phyloP scores from a whole-genome alignment of 1,284 basidiomycete genomes.

The Coriolopsis trogii region DNA sequence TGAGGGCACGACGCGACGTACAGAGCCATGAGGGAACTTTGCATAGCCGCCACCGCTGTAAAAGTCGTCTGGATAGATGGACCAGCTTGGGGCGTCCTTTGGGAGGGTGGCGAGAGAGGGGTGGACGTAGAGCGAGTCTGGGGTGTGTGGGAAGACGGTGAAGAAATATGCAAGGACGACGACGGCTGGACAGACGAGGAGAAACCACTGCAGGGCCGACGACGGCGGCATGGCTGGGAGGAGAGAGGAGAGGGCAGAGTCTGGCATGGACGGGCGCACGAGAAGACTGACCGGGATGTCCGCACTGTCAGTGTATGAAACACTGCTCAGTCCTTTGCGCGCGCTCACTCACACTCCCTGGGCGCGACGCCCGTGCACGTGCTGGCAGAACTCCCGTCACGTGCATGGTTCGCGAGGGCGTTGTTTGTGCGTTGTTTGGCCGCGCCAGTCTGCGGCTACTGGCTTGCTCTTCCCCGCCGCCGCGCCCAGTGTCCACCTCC shows the following conservation, averaged over 20 bases:
- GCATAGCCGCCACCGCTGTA: constrained; percentile 70
- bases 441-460: background rate
- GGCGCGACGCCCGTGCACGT: constrained; percentile 10
- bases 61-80: constrained; percentile 70
- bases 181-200: constrained; percentile 61
- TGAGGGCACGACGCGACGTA: constrained; percentile 26
- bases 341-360: constrained; percentile 7
- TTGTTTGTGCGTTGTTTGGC: constrained; percentile 28
- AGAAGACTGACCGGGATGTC: background rate
- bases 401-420: constrained; percentile 26
- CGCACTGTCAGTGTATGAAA: background rate
- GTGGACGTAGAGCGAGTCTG: constrained; percentile 49
- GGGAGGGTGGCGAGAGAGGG: constrained; percentile 64
- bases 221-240: constrained; percentile 29
- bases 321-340: background rate
- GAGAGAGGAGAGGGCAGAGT: constrained; percentile 9
- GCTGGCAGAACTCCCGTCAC: constrained; percentile 21
- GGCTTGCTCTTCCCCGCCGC: background rate
- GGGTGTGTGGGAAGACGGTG: constrained; percentile 62
- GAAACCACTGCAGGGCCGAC: constrained; percentile 49
- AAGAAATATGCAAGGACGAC: constrained; percentile 62
- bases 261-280: constrained; percentile 8
- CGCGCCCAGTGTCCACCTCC: background rate
- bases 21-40: constrained; percentile 61
- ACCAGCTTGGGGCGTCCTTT: constrained; percentile 53